Evolutionary conservation across 192 early-diverging fungal genomes (phyloP), one percentile per base, ranked within the genome.

Genomic region (Geranomyces variabilis): DNA sequence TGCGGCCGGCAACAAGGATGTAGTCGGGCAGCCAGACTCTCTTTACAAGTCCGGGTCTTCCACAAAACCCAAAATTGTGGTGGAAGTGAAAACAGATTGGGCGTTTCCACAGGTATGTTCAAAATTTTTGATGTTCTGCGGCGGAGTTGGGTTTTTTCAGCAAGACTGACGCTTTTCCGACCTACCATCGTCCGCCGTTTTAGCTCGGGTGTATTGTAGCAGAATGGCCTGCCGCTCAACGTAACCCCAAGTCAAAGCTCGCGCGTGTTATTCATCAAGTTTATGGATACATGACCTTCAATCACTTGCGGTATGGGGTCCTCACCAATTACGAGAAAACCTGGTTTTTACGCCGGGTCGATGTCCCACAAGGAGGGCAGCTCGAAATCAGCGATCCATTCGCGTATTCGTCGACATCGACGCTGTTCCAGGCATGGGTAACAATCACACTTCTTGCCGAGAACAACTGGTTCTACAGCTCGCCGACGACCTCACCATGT

Each of bases 201-300:
- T n/a, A n/a, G n/a, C n/a, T n/a, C n/a, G n/a, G n/a, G n/a, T n/a
- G 7, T 26, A 53, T 53, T 26, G 6, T 53, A 3, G 15, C 51
- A n/a, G 51, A 53, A 9, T 53, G 51, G 51, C 17, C 51, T 26
- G 19, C 51, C 4, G 51, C 15, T 24, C 13, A 41, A 12, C 17
- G 19, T 24, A 24, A 65, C 63, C 44, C 46, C 7, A 41, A 15
- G 43, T 6, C 44, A 31, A 65, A 45, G 31, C 24, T 65, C 24
- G 8, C 10, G 15, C 46, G 48, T 0, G 66, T 36, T 1, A 36
- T 70, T 26, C 17, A 33, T n/a, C 68, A 70, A 26, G 7, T 70
- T 5, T 70, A 60, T 70, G 68, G 68, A 0, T 70, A 70, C 57
- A 70, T 70, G 68, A 60, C 57, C 0, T 70, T 70, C 41, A 70